Evolutionary conservation across 768 basidiomycete genomes (phyloP), one percentile per base, ranked within the genome.

Genomic region (Tulasnella sp.): DNA sequence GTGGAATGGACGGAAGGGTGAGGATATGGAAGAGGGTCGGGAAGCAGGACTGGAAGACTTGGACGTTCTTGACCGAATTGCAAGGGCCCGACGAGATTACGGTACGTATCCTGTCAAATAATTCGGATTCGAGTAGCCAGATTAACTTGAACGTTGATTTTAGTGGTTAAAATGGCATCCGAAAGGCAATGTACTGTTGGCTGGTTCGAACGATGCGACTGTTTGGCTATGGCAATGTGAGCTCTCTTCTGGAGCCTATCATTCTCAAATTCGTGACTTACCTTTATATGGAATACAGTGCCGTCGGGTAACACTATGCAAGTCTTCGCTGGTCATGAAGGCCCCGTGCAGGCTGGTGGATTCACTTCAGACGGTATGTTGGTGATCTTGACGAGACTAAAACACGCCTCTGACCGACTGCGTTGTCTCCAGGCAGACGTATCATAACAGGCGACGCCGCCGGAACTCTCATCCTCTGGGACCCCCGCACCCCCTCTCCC

Each of bases 151-250:
- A n/a, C 29, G 17, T 34, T 36, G 6, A 34, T 32, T n/a, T 39
- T 67, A 98, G 95, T 98, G 93, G 86, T 78, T 98, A 66, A 84
- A 88, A 82, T 99, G 96, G 96, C 97, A 99, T 83, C 97, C 97
- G 0, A 95, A 89, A 79, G 97, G 95, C 5, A 81, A 83, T 42
- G 90, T 96, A 1, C 85, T 99, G 0, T 84, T 98, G 5, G 94
- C 92, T 0, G 97, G 97, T 47, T 90, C 92, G 8, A 93, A 96
- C 76, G 96, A 98, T 80, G 86, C 90, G 7, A 96, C 92, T 0
- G 88, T 94, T 32, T 99, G 97, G 97, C 82, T 99, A 75, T 99
- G 95, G 95, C 94, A 98, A 83, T 82, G 96, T 97, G 80, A 76
- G 90, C 81, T n/a, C n/a, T n/a, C 22, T 69, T 62, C 67, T 63